Conservation (phyloP, 192 early-diverging fungal species). For the Backusella liffmaniae region DNA sequence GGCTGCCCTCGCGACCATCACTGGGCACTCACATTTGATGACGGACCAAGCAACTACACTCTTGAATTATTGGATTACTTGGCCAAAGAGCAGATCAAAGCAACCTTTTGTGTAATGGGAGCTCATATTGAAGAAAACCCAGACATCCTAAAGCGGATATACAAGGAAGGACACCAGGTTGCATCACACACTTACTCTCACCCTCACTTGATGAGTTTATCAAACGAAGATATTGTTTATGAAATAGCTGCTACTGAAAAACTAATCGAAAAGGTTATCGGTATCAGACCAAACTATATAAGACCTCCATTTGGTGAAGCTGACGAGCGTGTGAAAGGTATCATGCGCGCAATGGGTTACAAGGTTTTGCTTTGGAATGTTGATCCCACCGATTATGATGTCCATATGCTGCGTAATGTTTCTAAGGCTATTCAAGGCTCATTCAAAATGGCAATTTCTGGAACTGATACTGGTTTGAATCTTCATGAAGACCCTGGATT, state of each 20-base stretch:
- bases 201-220: slow-evolving; percentile 44
- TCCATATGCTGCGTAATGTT: slow-evolving; percentile 20
- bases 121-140: slow-evolving; percentile 43
- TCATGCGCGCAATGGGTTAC: slow-evolving; percentile 41
- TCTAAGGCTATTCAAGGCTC: slow-evolving; percentile 9
- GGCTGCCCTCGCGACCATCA: slow-evolving; percentile 23
- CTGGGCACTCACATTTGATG: slow-evolving; percentile 55
- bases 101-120: slow-evolving; percentile 72
- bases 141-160: slow-evolving; percentile 46
- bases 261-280: slow-evolving; percentile 48
- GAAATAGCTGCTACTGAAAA: slow-evolving; percentile 50
- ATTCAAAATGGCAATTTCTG: slow-evolving; percentile 9
- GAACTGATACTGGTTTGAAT: slow-evolving; percentile 26
- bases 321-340: slow-evolving; percentile 59
- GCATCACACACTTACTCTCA: slow-evolving; percentile 58
- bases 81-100: slow-evolving; percentile 54
- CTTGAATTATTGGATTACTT: slow-evolving; percentile 52
- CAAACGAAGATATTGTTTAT: slow-evolving; percentile 36
- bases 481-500: slow-evolving; percentile 33
- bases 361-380: slow-evolving; percentile 37
- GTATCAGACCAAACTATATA: slow-evolving; percentile 55
- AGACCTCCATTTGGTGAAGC: slow-evolving; percentile 60
- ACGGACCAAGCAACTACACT: slow-evolving; percentile 55
- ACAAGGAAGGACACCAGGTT: slow-evolving; percentile 58
- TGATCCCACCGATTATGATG: slow-evolving; percentile 37